These are phyloP conservation scores for Cucurbita moschata DNA, from an alignment of 306 rosid species.

Conservation along the genomic window DNA sequence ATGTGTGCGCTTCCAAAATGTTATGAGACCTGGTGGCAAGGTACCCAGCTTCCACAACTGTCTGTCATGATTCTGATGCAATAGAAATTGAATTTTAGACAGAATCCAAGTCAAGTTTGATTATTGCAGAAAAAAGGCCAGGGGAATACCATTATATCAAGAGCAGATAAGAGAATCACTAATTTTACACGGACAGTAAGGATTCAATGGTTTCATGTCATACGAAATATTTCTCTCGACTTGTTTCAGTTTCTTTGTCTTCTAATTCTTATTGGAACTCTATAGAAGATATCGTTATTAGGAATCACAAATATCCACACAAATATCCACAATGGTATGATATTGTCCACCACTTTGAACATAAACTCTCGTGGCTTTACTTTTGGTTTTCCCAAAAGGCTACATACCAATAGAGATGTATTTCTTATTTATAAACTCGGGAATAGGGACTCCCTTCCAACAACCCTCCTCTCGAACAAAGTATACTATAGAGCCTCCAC, in stretches of 20 bases:
- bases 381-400: no score
- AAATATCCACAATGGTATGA: no score
- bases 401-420: no score
- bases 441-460: no score
- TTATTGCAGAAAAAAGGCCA: neutral
- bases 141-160: neutral
- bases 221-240: neutral
- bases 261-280: neutral
- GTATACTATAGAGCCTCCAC: no score
- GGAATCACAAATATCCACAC: no score
- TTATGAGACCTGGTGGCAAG: constrained; percentile 89
- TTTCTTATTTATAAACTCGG: no score
- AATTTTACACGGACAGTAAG: neutral
- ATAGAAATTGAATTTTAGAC: neutral
- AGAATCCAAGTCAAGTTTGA: neutral
- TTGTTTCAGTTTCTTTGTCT: neutral
- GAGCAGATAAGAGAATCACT: neutral
- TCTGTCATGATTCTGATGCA: constrained; percentile 70
- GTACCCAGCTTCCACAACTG: constrained; percentile 93
- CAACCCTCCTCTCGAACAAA: no score
- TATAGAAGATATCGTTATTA: no score
- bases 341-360: no score
- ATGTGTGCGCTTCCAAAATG: constrained; percentile 79
- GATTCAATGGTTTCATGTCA: neutral
- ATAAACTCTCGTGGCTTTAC: no score